Evolutionary conservation across 148 eudicot genomes (phyloP).

Genomic region (Fagopyrum tataricum): DNA sequence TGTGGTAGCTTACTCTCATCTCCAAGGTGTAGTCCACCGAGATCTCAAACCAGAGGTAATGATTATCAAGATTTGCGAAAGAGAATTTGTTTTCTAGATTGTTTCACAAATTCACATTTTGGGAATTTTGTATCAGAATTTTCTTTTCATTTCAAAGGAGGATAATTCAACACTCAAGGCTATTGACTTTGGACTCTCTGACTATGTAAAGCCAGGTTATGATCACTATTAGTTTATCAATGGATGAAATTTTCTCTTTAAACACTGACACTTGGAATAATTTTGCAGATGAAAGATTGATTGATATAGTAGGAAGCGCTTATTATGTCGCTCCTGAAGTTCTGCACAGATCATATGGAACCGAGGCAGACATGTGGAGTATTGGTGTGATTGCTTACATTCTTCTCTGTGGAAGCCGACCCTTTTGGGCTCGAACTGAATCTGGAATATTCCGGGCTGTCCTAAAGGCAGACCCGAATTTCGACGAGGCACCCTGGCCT

Average conservation of each 20-base stretch:
- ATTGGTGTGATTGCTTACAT: conserved; percentile 94
- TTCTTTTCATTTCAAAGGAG: conserved; percentile 71
- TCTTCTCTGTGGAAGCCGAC: conserved; percentile 47
- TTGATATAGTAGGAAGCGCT: conserved; percentile 97
- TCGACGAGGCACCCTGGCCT: conserved; percentile 47
- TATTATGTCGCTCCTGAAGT: conserved; percentile 97
- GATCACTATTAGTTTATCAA: not conserved
- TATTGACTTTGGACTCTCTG: conserved; percentile 95
- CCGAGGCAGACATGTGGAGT: conserved; percentile 99
- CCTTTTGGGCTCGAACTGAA: conserved; percentile 50
- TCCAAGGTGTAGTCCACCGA: conserved; percentile 98
- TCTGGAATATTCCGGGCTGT: conserved; percentile 51
- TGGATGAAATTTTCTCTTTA: not conserved
- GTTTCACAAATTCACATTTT: not conserved
- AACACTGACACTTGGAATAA: not conserved
- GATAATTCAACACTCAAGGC: conserved; percentile 79
- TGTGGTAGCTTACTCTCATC: conserved; percentile 80
- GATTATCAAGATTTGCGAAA: not conserved
- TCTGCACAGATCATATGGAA: conserved; percentile 89
- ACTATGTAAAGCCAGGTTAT: conserved; percentile 94
- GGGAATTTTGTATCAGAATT: conserved; percentile 54
- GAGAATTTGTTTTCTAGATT: not conserved
- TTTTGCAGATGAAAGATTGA: conserved; percentile 80
- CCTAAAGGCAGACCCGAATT: conserved; percentile 40
- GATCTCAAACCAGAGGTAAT: conserved; percentile 96